Evolutionary conservation across 164 flowering plant genomes (phyloP), one percentile per base, ranked within the genome.

Genomic region (Echeveria elegans): DNA sequence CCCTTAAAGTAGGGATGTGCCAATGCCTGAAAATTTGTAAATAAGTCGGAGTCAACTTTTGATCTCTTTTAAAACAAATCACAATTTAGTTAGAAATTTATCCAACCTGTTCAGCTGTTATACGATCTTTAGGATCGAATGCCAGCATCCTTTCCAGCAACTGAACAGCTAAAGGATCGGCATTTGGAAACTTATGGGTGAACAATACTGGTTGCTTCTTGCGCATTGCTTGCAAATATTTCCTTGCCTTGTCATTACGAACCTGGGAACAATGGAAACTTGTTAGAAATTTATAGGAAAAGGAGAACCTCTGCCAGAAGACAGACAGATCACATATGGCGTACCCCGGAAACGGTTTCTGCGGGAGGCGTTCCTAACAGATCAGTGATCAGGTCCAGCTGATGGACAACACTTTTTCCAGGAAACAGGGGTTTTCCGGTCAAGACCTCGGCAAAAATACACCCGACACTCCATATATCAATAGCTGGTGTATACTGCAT

Each of bases 1-100:
- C 69, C 69, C 69, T 67, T 66, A 23, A 67, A 67, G 69, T 67
- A 67, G 41, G 69, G 69, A 67, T 67, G 62, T n/a, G 62, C 69
- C 38, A 67, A 53, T 6, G 69, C 69, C 43, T 52, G 30, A 14
- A 5, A 66, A 45, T 43, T 43, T 16, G 3, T 29, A 48, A 5
- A n/a, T 1, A 47, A 31, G 24, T 48, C 15, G 19, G 48, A 58
- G 12, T 5, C 66, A 63, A 10, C 26, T 10, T 12, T 16, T 15
- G 7, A 63, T 21, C 6, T 21, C 45, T 1, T 40, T n/a, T 2
- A 34, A 9, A 41, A 34, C 0, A 43, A 43, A 14, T 11, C 16
- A 43, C n/a, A n/a, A n/a, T n/a, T n/a, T n/a, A n/a, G n/a, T 40
- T 11, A 43, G 0, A 43, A 43, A 11, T 1, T 43, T 11, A 43